Evolutionary conservation across 768 basidiomycete genomes (phyloP), one percentile per base, ranked within the genome.

Genomic region (Lepiota venenata): DNA sequence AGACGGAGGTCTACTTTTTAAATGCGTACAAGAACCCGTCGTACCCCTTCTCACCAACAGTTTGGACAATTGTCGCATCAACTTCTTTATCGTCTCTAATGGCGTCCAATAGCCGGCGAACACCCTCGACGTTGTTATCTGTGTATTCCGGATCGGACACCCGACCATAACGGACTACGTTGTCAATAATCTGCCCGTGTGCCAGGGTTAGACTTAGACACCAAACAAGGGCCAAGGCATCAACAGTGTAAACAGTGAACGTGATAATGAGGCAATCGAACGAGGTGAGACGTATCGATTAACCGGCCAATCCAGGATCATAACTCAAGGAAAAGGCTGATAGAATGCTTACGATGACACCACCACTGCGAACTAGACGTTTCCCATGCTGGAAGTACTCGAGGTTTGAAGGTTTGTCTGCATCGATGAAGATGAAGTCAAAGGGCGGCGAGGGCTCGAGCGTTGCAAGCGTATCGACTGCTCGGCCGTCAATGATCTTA

Each of bases 341-440:
- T 32, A 44, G 44, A 54, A 25, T 8, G 74, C 80, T 56, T 60
- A 82, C 82, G 52, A 88, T 84, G 18, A 87, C 75, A 12, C 84
- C 85, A 11, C 83, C 81, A 39, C 74, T 74, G 46, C 79, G 72
- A 0, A 82, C 73, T 6, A 88, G 71, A 12, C 85, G 76, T 61
- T 87, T 82, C 0, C 79, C 80, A 56, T 87, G 77, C 1, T 65
- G 69, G 68, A 83, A 85, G 61, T 88, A 87, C 3, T 71, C 70
- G 20, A 72, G 50, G 57, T 83, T 83, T 38, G 71, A 74, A 3
- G 69, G 65, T 63, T 88, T 88, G 69, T 88, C 84, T 6, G 85
- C 87, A 66, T 88, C 87, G 57, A 88, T 85, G 72, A 88, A 90
- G 2, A 75, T 74, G 16, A 90, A 66, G 64, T 88, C 87, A 64